Evolutionary conservation across 1,139 yeast genomes (phyloP).

Genomic region (Geotrichum fermentans): DNA sequence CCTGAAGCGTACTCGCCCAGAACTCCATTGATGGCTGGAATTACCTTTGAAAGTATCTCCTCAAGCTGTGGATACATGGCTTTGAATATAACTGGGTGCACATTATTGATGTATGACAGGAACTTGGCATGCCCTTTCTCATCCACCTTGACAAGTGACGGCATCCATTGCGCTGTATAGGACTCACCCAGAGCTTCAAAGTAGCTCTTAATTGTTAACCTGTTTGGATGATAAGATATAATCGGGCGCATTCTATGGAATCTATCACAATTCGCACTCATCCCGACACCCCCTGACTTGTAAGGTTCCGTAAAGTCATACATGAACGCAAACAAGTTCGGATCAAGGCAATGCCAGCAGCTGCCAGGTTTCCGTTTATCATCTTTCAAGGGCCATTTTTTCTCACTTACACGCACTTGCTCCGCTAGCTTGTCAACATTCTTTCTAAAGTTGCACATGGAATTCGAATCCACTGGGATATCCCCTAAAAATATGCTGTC

Average conservation of each 20-base stretch:
- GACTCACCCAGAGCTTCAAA: not conserved
- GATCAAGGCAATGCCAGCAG: conserved; percentile 44
- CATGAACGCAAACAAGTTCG: conserved; percentile 41
- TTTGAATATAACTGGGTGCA: conserved; percentile 34
- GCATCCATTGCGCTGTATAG: conserved; percentile 18
- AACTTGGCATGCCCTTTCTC: conserved; percentile 22
- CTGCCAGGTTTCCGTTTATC: conserved; percentile 42
- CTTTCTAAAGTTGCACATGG: conserved; percentile 17
- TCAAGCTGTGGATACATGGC: conserved; percentile 34
- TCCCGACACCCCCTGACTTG: not conserved
- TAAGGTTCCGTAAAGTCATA: conserved; percentile 36
- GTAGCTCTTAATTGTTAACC: not conserved
- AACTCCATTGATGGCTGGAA: conserved; percentile 37
- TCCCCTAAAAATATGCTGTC: conserved; percentile 18
- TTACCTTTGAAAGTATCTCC: conserved; percentile 31
- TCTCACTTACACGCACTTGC: too few species aligned
- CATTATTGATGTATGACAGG: conserved; percentile 39
- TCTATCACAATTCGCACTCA: too few species aligned
- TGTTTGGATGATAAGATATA: not conserved
- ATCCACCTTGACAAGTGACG: conserved; percentile 15
- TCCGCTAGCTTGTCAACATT: conserved; percentile 35
- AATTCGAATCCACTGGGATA: conserved; percentile 15
- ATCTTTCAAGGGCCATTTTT: conserved; percentile 49
- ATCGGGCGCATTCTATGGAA: too few species aligned
- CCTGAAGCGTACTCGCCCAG: conserved; percentile 21